Evolutionary conservation across 2,329 filamentous ascomycete genomes (phyloP), one percentile per base, ranked within the genome.

Genomic region (Colletotrichum zoysiae): DNA sequence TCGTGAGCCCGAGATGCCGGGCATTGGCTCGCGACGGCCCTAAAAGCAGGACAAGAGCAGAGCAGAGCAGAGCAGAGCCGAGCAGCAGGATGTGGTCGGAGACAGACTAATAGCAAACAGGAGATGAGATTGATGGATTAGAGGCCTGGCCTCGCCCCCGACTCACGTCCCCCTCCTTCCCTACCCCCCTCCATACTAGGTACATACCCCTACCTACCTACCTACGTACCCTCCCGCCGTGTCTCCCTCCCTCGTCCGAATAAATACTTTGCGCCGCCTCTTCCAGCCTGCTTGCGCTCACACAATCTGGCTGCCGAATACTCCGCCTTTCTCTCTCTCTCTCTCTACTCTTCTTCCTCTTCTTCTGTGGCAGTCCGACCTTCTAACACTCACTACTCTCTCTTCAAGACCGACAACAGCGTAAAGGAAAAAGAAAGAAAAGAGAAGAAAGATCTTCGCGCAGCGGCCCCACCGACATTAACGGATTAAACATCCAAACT

Each of bases 181-280:
- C 38, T 62, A 26, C 51, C 18, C 42, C 16, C 42, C 9, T 5
- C 38, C 38, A 12, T 30, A n/a, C n/a, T n/a, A n/a, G n/a, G n/a
- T n/a, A 26, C 26, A 26, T 26, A 9, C 9, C 35, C 35, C 35
- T 26, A 26, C 35, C 35, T 26, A 26, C 35, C 35, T 38, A 38
- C 35, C 35, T 9, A 30, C 30, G 8, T 38, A 42, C 61, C 44
- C n/a, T 64, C 38, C 48, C 26, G 42, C 38, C 38, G 33, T 23
- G 20, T 53, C 33, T 46, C 38, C 40, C 55, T 44, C 38, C 51
- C 35, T 42, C 61, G 46, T 26, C 58, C 60, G 50, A 48, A 72
- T 72, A 72, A 72, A 72, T 70, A 72, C 46, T 69, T 60, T 60
- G 46, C 65, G 59, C 46, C 66, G 59, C n/a, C 70, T 72, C 70